A percentile compares a stretch with the other conserved stretches of the same genome.
Conservation (phyloP, 2,329 filamentous ascomycete genomes). For the Alternaria arbusti region DNA sequence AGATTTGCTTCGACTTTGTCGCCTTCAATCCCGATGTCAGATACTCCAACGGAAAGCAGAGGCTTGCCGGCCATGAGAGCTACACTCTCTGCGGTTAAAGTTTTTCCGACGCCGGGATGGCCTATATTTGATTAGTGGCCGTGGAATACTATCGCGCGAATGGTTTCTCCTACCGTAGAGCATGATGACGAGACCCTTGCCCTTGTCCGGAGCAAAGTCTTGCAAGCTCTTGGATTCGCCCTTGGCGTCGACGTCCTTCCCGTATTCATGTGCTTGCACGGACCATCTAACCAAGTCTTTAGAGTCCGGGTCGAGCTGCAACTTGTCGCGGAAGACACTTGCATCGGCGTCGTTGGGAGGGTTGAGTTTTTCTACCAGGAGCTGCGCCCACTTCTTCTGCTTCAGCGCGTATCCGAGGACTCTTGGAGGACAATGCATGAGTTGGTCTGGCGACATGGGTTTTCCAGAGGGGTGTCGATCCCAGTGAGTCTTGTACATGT, state of each 20-base stretch:
- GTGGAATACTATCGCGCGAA: rapidly evolving
- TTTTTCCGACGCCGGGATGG: background rate
- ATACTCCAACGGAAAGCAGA: background rate
- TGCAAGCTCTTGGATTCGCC: background rate
- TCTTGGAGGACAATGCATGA: background rate
- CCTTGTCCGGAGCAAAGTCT: background rate
- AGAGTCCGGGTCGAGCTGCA: background rate
- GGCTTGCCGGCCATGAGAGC: background rate
- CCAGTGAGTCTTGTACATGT: background rate
- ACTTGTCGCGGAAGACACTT: background rate
- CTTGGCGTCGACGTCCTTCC: background rate
- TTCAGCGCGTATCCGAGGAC: background rate
- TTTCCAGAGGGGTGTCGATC: background rate
- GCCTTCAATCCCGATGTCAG: background rate
- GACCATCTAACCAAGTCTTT: background rate
- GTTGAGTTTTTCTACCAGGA: background rate
- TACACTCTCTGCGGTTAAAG: background rate
- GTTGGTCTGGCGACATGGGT: background rate
- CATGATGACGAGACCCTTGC: background rate
- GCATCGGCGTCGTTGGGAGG: background rate
- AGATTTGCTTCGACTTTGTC: background rate
- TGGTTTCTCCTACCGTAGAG: background rate
- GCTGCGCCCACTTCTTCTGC: background rate
- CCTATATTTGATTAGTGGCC: background rate
- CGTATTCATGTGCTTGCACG: background rate